Evolutionary conservation across 2,329 filamentous ascomycete species (phyloP).

Genomic region (Epichloe hybrida): DNA sequence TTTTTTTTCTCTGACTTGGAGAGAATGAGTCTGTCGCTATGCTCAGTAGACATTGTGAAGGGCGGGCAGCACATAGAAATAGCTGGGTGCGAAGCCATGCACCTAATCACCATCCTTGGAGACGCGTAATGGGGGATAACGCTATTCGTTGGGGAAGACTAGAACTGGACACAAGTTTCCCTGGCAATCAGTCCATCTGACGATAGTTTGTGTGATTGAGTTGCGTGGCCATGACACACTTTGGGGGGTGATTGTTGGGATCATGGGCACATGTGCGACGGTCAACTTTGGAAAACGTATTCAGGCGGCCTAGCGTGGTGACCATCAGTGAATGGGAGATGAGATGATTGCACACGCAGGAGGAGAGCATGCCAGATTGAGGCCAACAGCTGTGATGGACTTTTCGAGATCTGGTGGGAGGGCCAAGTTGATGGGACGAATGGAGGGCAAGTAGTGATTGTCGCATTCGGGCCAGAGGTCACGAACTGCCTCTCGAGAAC

Average conservation of each 20-base stretch:
- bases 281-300: not conserved
- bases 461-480: not conserved
- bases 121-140: not conserved
- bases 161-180: not conserved
- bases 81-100: not conserved
- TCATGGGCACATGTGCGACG: not conserved
- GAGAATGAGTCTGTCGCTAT: not conserved
- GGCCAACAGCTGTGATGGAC: no score
- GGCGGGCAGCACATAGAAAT: not conserved
- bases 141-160: not conserved
- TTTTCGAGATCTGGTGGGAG: no score
- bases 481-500: constrained; percentile 25
- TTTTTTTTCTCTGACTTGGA: no score
- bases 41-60: not conserved
- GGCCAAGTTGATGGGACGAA: no score
- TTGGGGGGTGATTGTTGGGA: not conserved
- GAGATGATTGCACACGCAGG: not conserved
- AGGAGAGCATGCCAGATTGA: not conserved
- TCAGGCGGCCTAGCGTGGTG: not conserved
- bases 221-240: not conserved
- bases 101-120: not conserved
- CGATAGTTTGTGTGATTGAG: not conserved
- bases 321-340: not conserved
- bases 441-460: no score
- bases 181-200: not conserved